Percentiles rank a stretch among this genome's conserved stretches.
These are phyloP conservation scores for Colletotrichum abscissum DNA, from an alignment of 2,329 filamentous ascomycete genomes.

Conservation along the genomic window DNA sequence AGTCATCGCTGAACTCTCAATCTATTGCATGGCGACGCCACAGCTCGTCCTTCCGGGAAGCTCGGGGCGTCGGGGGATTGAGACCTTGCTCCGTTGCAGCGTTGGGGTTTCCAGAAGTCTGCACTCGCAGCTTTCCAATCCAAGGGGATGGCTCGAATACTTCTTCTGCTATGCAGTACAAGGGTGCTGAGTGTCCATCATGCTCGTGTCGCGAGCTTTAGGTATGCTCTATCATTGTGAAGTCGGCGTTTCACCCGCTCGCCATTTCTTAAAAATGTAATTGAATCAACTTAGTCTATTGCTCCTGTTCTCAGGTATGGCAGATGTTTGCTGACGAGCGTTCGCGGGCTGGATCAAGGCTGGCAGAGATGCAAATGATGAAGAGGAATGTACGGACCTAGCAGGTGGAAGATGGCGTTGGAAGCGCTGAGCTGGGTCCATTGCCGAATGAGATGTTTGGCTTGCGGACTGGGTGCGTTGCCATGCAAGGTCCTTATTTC, in stretches of 20 bases:
- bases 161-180: not conserved
- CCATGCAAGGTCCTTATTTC: not conserved
- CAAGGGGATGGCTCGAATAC: not conserved
- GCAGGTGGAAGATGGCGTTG: not conserved
- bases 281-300: not conserved
- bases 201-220: not conserved
- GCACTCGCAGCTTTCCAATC: not conserved
- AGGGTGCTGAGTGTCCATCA: not conserved
- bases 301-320: not conserved
- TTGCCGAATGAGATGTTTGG: not conserved
- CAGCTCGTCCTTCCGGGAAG: conserved; percentile 9
- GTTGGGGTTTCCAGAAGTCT: not conserved
- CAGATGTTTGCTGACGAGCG: not conserved
- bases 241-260: not conserved
- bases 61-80: not conserved
- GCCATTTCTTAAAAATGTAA: not conserved
- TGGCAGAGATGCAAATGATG: not conserved
- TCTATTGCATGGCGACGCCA: not conserved
- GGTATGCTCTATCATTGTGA: not conserved
- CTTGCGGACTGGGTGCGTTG: not conserved
- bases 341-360: not conserved
- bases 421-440: not conserved
- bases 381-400: not conserved
- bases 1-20: not conserved
- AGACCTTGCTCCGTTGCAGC: not conserved